These are phyloP conservation scores for Tremella mesenterica DNA, from an alignment of 768 basidiomycete species.

Conservation along the genomic window DNA sequence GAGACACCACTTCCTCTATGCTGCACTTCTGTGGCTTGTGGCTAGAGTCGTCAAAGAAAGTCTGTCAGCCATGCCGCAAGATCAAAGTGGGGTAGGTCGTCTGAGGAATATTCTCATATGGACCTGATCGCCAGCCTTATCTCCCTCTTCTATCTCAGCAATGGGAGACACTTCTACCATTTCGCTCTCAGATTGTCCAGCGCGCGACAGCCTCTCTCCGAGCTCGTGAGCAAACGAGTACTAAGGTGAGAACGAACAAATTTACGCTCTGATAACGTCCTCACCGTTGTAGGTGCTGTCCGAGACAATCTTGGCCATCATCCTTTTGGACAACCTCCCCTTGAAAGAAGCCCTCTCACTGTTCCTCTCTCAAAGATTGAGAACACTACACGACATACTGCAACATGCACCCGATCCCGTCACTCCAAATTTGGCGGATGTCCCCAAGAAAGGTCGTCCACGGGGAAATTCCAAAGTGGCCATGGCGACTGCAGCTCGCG, in stretches of 20 bases:
- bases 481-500: slow-evolving; percentile 3
- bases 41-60: slow-evolving; percentile 75
- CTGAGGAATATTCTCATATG: slow-evolving; percentile 52
- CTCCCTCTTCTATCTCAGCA: slow-evolving; percentile 83
- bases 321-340: slow-evolving; percentile 80
- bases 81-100: slow-evolving; percentile 52
- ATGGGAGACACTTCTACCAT: slow-evolving; percentile 82
- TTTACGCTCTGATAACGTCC: slow-evolving; percentile 34
- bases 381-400: slow-evolving; percentile 33
- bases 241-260: slow-evolving; percentile 18
- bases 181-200: slow-evolving; percentile 79
- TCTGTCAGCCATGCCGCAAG: slow-evolving; percentile 57
- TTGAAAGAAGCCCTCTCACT: slow-evolving; percentile 62
- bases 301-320: slow-evolving; percentile 68
- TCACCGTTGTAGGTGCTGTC: slow-evolving; percentile 55
- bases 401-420: neutral
- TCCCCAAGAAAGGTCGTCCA: neutral
- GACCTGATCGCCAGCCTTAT: slow-evolving; percentile 54
- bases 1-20: slow-evolving; percentile 65
- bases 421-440: neutral
- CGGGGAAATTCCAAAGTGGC: slow-evolving; percentile 16
- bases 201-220: slow-evolving; percentile 76
- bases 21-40: slow-evolving; percentile 79
- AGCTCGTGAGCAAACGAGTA: slow-evolving; percentile 49
- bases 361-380: slow-evolving; percentile 56